Conservation (phyloP, 2,329 filamentous ascomycete species). For the Colletotrichum noveboracense region DNA sequence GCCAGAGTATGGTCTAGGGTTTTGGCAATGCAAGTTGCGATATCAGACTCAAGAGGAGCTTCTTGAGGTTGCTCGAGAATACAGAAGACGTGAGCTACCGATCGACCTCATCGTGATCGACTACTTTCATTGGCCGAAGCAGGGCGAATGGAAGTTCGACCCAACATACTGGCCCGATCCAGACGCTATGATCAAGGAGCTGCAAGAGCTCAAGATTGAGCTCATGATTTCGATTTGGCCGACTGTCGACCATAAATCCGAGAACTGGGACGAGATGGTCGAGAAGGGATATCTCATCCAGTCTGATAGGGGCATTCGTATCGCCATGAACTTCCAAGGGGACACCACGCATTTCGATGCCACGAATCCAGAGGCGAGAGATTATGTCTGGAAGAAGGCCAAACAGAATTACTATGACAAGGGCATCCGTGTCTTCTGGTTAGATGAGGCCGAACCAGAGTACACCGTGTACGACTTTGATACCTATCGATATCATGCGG, state of each 20-base stretch:
- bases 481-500: constrained; percentile 63
- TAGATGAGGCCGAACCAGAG: constrained; percentile 73
- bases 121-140: constrained; percentile 68
- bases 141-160: constrained; percentile 74
- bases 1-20: constrained; percentile 68
- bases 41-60: constrained; percentile 68
- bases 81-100: constrained; percentile 55
- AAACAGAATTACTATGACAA: constrained; percentile 66
- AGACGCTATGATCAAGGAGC: constrained; percentile 67
- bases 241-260: constrained; percentile 43
- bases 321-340: constrained; percentile 63
- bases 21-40: constrained; percentile 69
- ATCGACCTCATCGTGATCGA: constrained; percentile 68
- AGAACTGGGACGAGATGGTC: constrained; percentile 35
- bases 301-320: constrained; percentile 62
- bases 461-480: constrained; percentile 71
- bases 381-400: constrained; percentile 64
- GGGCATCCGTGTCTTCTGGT: constrained; percentile 70
- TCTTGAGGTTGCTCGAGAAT: constrained; percentile 60
- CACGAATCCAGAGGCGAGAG: constrained; percentile 63
- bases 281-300: constrained; percentile 62
- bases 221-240: constrained; percentile 76
- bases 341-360: constrained; percentile 67
- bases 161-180: constrained; percentile 69
- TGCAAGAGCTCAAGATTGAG: constrained; percentile 63